Evolutionary conservation across 73 alveolate genomes (phyloP), one percentile per base, ranked within the genome.

Genomic region (Blepharisma japonicum): DNA sequence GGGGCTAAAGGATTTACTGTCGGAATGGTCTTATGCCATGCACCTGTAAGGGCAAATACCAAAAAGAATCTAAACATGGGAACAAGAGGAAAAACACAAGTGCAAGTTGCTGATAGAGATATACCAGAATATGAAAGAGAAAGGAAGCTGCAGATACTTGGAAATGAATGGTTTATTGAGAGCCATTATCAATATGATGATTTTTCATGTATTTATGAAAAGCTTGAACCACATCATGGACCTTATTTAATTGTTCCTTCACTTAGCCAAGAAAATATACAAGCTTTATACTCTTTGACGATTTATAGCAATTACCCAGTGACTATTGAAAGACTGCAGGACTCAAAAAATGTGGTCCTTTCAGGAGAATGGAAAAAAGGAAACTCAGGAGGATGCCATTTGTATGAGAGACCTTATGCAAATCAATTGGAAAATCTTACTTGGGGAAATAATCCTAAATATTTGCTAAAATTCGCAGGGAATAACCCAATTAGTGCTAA

Each of bases 171-270:
- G 90, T 92, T 87, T 55, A 87, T 83, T 54, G 94, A 92, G 77
- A 79, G 93, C 48, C 78, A 84, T 18, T 92, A 81, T 55, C 83
- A 68, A 55, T 68, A 79, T 71, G 98, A 92, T 55, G 98, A 92
- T 80, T 94, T 92, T 23, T 92, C 96, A 5, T 95, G 96, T 14
- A 79, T 92, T 48, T 92, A 92, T 78, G 81, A 88, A 48, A 87
- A 66, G 71, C 91, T 84, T 76, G 79, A 92, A 70, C 98, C 95
- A 25, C 87, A 95, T 27, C 82, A 92, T 55, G 98, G 98, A 0
- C 98, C 98, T 7, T 92, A 90, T 82, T 68, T 92, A 0, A 92
- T 92, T 6, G 90, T 92, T 38, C 98, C 98, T n/a, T 86, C 94
- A 2, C 67, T 92, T 70, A 88, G 81, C 38, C 55, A 70, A 68